Conservation (phyloP, 176 grass and related monocot species). For the Guadua angustifolia region DNA sequence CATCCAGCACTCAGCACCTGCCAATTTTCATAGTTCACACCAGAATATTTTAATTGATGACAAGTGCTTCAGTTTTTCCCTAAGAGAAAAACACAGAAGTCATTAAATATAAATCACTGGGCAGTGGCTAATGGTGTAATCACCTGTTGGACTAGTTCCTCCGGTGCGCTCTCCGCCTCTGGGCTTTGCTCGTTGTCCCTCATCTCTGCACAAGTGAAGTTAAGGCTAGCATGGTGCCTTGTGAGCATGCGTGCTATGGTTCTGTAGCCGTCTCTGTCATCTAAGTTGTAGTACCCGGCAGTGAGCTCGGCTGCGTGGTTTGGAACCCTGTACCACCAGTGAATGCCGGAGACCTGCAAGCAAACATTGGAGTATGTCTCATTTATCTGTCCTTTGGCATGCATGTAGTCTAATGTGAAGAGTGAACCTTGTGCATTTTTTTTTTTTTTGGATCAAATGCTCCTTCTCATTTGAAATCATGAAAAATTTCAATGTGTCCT, state of each 20-base stretch:
- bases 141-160: conserved; percentile 93
- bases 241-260: conserved; percentile 76
- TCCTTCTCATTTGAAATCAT: not conserved
- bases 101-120: not conserved
- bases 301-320: conserved; percentile 92
- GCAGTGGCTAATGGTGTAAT: not conserved
- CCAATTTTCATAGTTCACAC: conserved; percentile 11
- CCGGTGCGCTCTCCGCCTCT: conserved; percentile 67
- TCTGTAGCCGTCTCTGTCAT: conserved; percentile 79
- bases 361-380: conserved; percentile 20
- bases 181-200: conserved; percentile 62
- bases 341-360: conserved; percentile 75
- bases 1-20: conserved; percentile 87
- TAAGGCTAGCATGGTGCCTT: conserved; percentile 65
- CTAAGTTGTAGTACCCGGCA: conserved; percentile 80
- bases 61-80: not conserved
- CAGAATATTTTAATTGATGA: conserved; percentile 27
- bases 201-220: conserved; percentile 97
- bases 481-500: not conserved
- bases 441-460: conserved; percentile 22
- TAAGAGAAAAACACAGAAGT: not conserved
- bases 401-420: not conserved
- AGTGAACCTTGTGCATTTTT: not conserved
- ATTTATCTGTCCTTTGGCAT: not conserved
- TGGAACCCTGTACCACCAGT: conserved; percentile 85